Conservation (phyloP, 306 rosid genomes). For the Castanea crenata region DNA sequence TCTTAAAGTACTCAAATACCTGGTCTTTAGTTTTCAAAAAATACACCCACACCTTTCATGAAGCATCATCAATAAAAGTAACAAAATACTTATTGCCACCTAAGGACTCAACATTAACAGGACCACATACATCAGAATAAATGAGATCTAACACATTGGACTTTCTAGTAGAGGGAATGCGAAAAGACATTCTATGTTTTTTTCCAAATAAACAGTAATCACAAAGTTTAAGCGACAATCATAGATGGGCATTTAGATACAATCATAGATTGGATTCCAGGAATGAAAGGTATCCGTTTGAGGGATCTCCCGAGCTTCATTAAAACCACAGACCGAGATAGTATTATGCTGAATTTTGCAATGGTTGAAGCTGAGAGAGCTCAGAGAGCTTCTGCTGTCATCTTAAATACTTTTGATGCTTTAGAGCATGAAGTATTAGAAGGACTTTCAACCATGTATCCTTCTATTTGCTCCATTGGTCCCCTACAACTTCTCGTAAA, state of each 20-base stretch:
- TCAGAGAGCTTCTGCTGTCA: slow-evolving; percentile 42
- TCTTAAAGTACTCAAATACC: too few relatives aligned
- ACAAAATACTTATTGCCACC: too few relatives aligned
- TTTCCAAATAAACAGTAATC: too few relatives aligned
- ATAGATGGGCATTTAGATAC: slow-evolving; percentile 56
- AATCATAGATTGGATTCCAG: slow-evolving; percentile 54
- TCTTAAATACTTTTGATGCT: slow-evolving; percentile 58
- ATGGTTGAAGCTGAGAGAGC: slow-evolving; percentile 25
- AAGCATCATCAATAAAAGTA: too few relatives aligned
- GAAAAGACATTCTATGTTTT: too few relatives aligned
- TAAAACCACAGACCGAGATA: slow-evolving; percentile 53
- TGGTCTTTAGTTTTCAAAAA: too few relatives aligned
- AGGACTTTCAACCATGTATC: slow-evolving; percentile 32
- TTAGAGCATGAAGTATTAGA: slow-evolving; percentile 43
- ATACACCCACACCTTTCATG: too few relatives aligned
- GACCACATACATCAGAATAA: too few relatives aligned
- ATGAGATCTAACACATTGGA: too few relatives aligned
- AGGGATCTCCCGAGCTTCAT: slow-evolving; percentile 56
- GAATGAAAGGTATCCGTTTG: slow-evolving; percentile 48
- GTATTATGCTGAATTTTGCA: slow-evolving; percentile 18
- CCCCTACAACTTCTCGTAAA: slow-evolving; percentile 35
- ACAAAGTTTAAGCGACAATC: neutral
- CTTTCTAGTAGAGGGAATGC: too few relatives aligned
- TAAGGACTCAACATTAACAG: too few relatives aligned
- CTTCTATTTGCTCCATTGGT: slow-evolving; percentile 61